Evolutionary conservation across 2,329 filamentous ascomycete genomes (phyloP), one percentile per base, ranked within the genome.

Genomic region (Penicillium hesseltinei): DNA sequence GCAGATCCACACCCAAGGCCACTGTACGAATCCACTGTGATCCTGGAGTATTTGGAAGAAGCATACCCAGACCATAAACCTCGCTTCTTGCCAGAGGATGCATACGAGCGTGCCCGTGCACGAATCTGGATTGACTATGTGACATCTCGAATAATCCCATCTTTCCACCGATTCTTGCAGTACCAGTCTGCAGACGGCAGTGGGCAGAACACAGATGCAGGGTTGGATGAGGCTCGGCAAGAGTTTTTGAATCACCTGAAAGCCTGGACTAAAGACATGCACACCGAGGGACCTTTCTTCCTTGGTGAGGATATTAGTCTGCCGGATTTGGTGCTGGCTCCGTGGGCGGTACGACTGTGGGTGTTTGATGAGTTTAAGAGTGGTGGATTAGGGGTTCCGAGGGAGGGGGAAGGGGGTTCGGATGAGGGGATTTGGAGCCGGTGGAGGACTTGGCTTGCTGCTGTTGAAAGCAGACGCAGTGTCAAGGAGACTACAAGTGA

Each of bases 21-120:
- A 0, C 77, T 92, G 7, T 91, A 89, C 65, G 89, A 93, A 71
- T 89, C 86, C 66, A 84, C 79, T 8, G 83, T 92, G 46, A 81
- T 93, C 38, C 87, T 85, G 73, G 88, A 92, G 70, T 93, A 90
- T 63, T 78, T 93, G 1, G 86, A 93, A 62, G 89, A 92, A 60
- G 84, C 84, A 0, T 91, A 85, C 59, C 76, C 81, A 0, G 78
- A 78, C 4, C 66, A 82, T 51, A 77, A 77, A 0, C 79, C 78
- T 2, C 70, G 73, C 1, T 71, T 92, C 4, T 73, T 90, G 10
- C 86, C 89, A 0, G 67, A 72, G 0, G 84, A 86, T 54, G 77
- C 84, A 0, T 92, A 90, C 66, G 80, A 84, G 53, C 80, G 83
- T 51, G 89, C 89, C 4, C 73, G 85, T 21, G 84, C 83, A 42